Evolutionary conservation across 768 basidiomycete genomes (phyloP).

Genomic region (Sarcodon aspratus): DNA sequence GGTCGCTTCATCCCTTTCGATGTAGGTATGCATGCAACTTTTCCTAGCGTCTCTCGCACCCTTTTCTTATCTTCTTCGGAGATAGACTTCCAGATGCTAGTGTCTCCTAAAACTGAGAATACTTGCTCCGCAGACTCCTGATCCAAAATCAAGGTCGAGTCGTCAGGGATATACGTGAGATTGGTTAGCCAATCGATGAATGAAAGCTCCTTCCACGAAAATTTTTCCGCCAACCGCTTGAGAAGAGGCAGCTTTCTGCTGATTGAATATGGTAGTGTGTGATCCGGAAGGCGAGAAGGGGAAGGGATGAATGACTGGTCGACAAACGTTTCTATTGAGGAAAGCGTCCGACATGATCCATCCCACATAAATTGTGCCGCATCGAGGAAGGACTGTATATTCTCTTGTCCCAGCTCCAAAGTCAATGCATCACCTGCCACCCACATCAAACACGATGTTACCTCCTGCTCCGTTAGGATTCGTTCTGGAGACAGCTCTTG

Average conservation of each 20-base stretch:
- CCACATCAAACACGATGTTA: too few species aligned
- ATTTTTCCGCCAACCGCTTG: conserved; percentile 35
- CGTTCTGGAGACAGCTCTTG: conserved; percentile 52
- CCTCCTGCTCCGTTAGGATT: conserved; percentile 40
- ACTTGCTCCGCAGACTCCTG: conserved; percentile 72
- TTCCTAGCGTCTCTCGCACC: conserved; percentile 28
- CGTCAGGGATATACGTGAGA: too few species aligned
- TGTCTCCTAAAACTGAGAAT: conserved; percentile 37
- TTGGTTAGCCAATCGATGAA: conserved; percentile 66
- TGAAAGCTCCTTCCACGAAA: conserved; percentile 74
- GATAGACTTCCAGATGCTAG: conserved; percentile 61
- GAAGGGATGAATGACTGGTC: conserved; percentile 37
- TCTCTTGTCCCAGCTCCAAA: conserved; percentile 27
- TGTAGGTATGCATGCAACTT: conserved; percentile 38
- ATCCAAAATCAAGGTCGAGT: conserved; percentile 23
- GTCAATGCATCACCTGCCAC: too few species aligned
- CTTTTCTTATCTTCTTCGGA: conserved; percentile 29
- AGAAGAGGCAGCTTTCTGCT: conserved; percentile 45
- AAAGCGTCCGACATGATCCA: too few species aligned
- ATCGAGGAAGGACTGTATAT: conserved; percentile 69
- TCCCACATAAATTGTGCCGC: conserved; percentile 24
- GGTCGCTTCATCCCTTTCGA: conserved; percentile 63
- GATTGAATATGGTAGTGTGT: conserved; percentile 58
- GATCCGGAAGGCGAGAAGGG: conserved; percentile 65
- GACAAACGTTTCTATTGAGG: too few species aligned